Evolutionary conservation across 495 filamentous ascomycete genomes (phyloP).

Genomic region (Usnea hakonensis): DNA sequence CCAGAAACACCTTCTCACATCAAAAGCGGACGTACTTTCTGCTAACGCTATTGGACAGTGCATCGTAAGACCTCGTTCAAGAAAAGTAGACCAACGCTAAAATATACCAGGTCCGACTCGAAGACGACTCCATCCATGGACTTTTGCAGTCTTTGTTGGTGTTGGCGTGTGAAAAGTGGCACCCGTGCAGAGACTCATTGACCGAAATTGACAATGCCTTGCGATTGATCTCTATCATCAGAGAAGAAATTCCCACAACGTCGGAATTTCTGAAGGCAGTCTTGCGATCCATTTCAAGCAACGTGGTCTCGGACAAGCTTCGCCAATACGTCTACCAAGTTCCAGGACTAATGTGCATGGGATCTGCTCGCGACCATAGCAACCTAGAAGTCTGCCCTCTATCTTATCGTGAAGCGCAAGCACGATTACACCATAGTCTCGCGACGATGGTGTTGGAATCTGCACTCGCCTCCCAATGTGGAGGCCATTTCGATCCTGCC

Average conservation of each 20-base stretch:
- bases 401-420: conserved; percentile 1
- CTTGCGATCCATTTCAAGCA: background rate
- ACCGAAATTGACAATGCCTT: background rate
- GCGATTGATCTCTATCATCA: conserved; percentile 1
- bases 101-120: conserved; percentile 6
- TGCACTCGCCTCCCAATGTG: conserved; percentile 22
- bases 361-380: background rate
- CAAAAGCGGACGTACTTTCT: background rate
- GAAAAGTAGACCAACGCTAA: background rate
- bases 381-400: conserved; percentile 4
- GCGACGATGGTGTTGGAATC: conserved; percentile 22
- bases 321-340: background rate
- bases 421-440: conserved; percentile 11
- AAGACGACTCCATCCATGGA: conserved; percentile 6
- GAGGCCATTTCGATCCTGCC: conserved; percentile 10
- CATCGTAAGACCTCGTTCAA: background rate
- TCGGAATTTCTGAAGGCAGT: background rate
- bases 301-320: background rate
- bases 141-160: conserved; percentile 1
- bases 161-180: background rate
- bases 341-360: background rate
- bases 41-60: background rate
- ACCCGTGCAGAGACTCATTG: background rate
- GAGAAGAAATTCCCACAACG: background rate
- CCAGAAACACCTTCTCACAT: background rate